Evolutionary conservation across 192 early-diverging fungal species (phyloP).

Genomic region (Jimgerdemannia flammicorona): DNA sequence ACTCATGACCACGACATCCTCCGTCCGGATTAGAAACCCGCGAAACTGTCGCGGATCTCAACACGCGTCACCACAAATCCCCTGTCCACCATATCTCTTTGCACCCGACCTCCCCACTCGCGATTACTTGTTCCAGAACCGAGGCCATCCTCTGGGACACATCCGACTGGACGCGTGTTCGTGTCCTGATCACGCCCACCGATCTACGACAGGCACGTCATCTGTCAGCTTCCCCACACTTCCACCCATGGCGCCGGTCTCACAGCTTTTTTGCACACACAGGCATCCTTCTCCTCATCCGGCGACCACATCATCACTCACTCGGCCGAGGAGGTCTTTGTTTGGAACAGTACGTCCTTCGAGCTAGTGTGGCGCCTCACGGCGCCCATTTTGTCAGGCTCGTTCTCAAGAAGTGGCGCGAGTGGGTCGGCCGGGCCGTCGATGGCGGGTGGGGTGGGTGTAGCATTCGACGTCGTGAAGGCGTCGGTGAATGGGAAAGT

Average conservation of each 20-base stretch:
- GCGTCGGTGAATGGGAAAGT: constrained; percentile 3
- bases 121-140: constrained; percentile 7
- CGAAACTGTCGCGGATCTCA: constrained; percentile 9
- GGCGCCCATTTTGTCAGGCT: not conserved
- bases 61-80: constrained; percentile 2
- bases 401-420: not conserved
- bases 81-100: constrained; percentile 14
- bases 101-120: constrained; percentile 7
- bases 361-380: constrained; percentile 7
- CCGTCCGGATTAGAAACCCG: constrained; percentile 9
- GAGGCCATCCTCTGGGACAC: constrained; percentile 17
- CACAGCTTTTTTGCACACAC: not conserved
- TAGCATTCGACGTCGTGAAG: not conserved
- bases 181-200: not conserved
- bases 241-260: not conserved
- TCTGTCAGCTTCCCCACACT: not conserved
- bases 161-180: constrained; percentile 8
- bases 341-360: constrained; percentile 9
- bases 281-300: constrained; percentile 6
- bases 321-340: constrained; percentile 8
- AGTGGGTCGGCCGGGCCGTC: not conserved
- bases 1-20: not conserved
- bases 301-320: constrained; percentile 15
- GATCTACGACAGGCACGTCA: constrained; percentile 5
- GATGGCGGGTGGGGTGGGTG: not conserved